These are phyloP conservation scores for Phialemonium atrogriseum DNA, from an alignment of 2,329 filamentous ascomycete genomes.

Conservation along the genomic window DNA sequence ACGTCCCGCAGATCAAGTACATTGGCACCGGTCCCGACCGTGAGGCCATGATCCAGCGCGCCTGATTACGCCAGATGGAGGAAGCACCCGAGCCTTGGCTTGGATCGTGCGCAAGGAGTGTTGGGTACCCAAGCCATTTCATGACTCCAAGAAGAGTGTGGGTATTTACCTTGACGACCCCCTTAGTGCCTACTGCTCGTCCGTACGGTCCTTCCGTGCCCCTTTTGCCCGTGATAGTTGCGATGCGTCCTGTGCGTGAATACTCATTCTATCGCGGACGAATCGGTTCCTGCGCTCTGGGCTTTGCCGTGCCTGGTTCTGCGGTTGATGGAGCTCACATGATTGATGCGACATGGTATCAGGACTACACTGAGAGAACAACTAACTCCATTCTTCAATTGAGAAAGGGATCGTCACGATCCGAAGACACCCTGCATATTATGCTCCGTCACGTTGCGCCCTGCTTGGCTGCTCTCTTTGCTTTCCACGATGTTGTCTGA, in stretches of 20 bases:
- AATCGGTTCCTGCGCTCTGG: too few relatives aligned
- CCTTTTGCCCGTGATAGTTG: constrained; percentile 5
- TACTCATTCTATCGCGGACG: constrained; percentile 6
- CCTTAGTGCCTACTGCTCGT: not conserved
- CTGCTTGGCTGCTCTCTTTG: too few relatives aligned
- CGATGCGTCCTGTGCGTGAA: constrained; percentile 5
- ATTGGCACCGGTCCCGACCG: constrained; percentile 60
- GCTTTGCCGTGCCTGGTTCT: too few relatives aligned
- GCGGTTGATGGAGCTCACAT: too few relatives aligned
- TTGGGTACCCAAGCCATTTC: constrained; percentile 6
- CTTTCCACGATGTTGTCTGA: too few relatives aligned
- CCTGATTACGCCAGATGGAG: constrained; percentile 4
- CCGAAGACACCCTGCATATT: too few relatives aligned
- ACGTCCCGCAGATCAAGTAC: constrained; percentile 38
- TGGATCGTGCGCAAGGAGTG: constrained; percentile 7
- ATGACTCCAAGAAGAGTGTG: constrained; percentile 1
- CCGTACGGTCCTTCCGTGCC: not conserved
- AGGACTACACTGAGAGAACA: too few relatives aligned
- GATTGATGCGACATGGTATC: too few relatives aligned
- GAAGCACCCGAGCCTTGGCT: constrained; percentile 5
- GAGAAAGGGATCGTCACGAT: too few relatives aligned
- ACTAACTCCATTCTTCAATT: too few relatives aligned
- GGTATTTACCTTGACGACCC: constrained; percentile 4
- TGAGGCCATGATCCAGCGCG: constrained; percentile 49
- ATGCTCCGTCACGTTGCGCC: too few relatives aligned